These are phyloP conservation scores for Dacryopinax primogenitus DNA, from an alignment of 768 basidiomycete species.

Conservation along the genomic window DNA sequence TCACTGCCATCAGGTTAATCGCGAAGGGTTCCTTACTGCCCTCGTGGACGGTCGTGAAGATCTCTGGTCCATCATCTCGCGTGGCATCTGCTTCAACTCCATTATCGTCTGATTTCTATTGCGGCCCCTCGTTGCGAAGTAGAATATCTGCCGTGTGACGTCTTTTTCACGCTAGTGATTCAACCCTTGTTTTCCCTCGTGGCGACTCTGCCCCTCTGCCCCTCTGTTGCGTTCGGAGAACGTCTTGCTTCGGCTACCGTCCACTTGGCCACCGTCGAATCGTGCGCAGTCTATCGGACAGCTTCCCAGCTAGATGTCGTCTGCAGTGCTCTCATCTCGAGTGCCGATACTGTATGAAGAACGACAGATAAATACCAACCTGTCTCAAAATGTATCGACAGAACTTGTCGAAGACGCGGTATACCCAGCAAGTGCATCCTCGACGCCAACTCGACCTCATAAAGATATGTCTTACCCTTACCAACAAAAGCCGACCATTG, in stretches of 20 bases:
- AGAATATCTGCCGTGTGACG: constrained; percentile 3
- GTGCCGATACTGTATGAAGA: neutral
- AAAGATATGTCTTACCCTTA: neutral
- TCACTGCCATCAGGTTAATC: constrained; percentile 5
- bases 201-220: neutral
- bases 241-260: neutral
- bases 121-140: neutral
- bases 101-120: constrained; percentile 1
- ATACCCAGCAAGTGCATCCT: neutral
- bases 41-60: neutral
- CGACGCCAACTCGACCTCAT: neutral
- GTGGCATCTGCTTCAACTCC: neutral
- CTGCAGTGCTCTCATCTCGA: constrained; percentile 7
- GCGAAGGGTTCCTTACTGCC: neutral
- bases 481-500: constrained; percentile 20
- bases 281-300: constrained; percentile 5
- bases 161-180: constrained; percentile 1
- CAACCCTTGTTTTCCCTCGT: neutral
- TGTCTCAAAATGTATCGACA: neutral
- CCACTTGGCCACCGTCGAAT: neutral
- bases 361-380: neutral
- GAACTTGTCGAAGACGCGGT: neutral
- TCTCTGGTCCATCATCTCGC: constrained; percentile 4
- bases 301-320: constrained; percentile 2
- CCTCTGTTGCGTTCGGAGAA: neutral